These are phyloP conservation scores for Saksenaea vasiformis DNA, from an alignment of 371 early-diverging fungal genomes.

Conservation along the genomic window DNA sequence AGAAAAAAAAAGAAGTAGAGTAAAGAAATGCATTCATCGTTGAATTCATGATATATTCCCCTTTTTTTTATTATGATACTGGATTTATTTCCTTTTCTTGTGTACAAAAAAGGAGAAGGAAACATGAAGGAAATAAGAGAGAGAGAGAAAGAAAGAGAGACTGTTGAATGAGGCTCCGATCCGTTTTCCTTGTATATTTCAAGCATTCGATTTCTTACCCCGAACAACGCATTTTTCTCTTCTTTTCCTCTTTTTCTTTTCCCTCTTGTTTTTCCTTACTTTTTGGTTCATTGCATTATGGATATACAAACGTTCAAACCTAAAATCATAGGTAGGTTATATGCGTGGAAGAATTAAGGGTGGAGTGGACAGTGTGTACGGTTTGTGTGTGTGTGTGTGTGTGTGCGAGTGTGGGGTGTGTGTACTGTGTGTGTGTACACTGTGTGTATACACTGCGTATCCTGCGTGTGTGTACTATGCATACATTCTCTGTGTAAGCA, in stretches of 20 bases:
- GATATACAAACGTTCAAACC: conserved; percentile 12
- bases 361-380: too few relatives aligned
- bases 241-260: conserved; percentile 7
- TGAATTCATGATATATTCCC: too few relatives aligned
- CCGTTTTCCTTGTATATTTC: too few relatives aligned
- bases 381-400: too few relatives aligned
- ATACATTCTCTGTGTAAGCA: not conserved
- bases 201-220: not conserved
- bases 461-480: too few relatives aligned
- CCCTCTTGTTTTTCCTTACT: not conserved
- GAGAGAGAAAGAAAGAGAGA: too few relatives aligned
- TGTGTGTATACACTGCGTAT: not conserved
- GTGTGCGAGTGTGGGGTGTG: too few relatives aligned
- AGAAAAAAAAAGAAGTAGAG: not conserved
- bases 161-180: too few relatives aligned
- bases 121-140: too few relatives aligned
- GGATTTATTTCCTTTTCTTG: not conserved
- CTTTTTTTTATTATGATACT: not conserved
- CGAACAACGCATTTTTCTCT: not conserved
- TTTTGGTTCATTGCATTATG: conserved; percentile 7
- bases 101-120: too few relatives aligned
- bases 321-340: conserved; percentile 12
- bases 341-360: not conserved
- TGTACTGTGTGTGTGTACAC: too few relatives aligned
- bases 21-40: not conserved